Base-by-base conservation (phyloP, 176 grass and related monocot species). In the Aegilops speltoides region DNA sequence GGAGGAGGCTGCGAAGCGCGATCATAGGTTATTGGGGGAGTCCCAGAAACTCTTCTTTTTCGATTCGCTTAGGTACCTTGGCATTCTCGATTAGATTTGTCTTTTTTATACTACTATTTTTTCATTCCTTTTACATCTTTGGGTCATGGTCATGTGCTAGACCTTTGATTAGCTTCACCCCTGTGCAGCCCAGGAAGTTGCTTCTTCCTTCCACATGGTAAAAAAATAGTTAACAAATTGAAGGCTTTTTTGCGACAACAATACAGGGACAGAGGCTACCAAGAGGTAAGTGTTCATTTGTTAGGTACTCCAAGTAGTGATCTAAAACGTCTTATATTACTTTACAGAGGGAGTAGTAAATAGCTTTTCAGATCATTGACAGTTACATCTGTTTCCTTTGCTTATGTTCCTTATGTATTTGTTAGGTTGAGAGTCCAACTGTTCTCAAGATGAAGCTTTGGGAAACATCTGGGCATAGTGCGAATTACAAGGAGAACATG, bases 371-470 rank as follows among this genome's bases (percentile, higher is more conserved):
- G 19, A 24, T 82, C 64, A n/a, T 73, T 20, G 60, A 10, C 26
- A 28, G 13, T 48, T 75, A 34, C 46, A 19, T 68, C 14, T 73
- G 36, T 74, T 57, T 50, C 46, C 46, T 50, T 50, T 50, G 46
- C 46, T 79, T 82, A 14, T 86, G 22, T 85, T 89, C 36, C 32
- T 79, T 85, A 48, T 41, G 7, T 72, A 70, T 73, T 50, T 16
- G 14, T 77, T 70, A 98, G 97, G 97, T 98, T 14, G 52, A 91
- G 82, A 88, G 92, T 45, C 97, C 97, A 80, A 98, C 92, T 91
- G 94, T 98, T 12, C 94, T 93, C 87, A 98, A 98, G 60, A 98
- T 98, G 94, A 88, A 96, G 93, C 93, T 98, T 43, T 98, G 97
- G 97, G 92, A 98, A 86, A 98, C 90, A 32, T 98, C 97, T 83